Evolutionary conservation across 805 yeast species (phyloP).

Genomic region (fission yeast (Schizosaccharomyces pombe)): DNA sequence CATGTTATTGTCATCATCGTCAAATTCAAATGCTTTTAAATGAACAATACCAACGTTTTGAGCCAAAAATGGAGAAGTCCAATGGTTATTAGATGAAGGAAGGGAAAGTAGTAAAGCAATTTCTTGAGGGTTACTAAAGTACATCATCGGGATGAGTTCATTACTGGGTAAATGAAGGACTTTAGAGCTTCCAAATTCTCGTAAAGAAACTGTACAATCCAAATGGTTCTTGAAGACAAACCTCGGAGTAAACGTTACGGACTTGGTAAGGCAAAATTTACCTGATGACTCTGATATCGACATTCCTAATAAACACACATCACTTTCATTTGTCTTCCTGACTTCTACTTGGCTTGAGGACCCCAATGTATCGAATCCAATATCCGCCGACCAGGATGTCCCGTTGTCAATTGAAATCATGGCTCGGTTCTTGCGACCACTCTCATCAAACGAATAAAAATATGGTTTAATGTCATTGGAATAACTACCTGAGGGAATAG

Average conservation of each 20-base stretch:
- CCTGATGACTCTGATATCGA: slow-evolving; percentile 66
- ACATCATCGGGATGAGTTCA: background rate
- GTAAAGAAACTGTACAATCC: slow-evolving; percentile 31
- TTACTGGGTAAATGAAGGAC: background rate
- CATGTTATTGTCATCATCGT: slow-evolving; percentile 8
- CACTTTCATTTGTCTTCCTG: slow-evolving; percentile 13
- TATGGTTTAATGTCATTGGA: slow-evolving; percentile 24
- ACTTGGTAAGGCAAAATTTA: slow-evolving; percentile 48
- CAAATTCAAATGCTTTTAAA: slow-evolving; percentile 41
- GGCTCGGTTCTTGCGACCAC: slow-evolving; percentile 43
- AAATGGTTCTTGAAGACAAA: slow-evolving; percentile 48
- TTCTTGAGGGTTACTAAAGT: background rate
- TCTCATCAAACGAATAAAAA: slow-evolving; percentile 63
- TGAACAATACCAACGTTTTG: slow-evolving; percentile 65
- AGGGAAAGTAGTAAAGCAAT: background rate
- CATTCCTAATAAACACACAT: slow-evolving; percentile 55
- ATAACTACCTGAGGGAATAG: background rate
- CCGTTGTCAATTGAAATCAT: slow-evolving; percentile 36
- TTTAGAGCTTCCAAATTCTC: slow-evolving; percentile 10
- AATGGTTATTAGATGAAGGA: slow-evolving; percentile 14
- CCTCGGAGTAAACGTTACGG: slow-evolving; percentile 62
- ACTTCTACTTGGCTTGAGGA: slow-evolving; percentile 38
- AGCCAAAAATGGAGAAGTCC: slow-evolving; percentile 77
- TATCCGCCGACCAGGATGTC: too few species aligned
- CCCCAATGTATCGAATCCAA: slow-evolving; percentile 78